Evolutionary conservation across 257 asterid genomes (phyloP).

Genomic region (Solanum raphanifolium): DNA sequence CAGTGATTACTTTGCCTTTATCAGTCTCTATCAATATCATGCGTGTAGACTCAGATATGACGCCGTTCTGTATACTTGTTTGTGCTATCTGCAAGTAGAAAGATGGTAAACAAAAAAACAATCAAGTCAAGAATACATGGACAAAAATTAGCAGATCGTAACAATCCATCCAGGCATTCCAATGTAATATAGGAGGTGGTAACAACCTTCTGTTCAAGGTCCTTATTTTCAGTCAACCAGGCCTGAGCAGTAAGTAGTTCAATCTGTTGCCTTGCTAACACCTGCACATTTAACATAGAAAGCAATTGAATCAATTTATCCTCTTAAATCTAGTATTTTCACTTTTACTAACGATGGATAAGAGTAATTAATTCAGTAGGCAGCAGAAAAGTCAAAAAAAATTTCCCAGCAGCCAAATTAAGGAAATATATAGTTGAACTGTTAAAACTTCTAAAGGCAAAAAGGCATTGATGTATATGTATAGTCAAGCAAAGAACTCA

Average conservation of each 20-base stretch:
- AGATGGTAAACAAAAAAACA: not conserved
- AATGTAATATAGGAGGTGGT: not conserved
- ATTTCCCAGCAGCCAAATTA: not conserved
- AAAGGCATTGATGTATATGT: not conserved
- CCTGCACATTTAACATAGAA: constrained; percentile 24
- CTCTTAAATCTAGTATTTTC: not conserved
- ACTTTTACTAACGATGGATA: not conserved
- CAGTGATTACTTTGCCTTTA: constrained; percentile 19
- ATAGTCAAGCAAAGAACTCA: not conserved
- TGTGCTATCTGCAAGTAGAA: constrained; percentile 52
- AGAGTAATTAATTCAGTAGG: not conserved
- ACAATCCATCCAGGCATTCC: not conserved
- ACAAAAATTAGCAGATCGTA: not conserved
- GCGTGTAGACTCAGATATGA: constrained; percentile 63
- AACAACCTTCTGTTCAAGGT: constrained; percentile 65
- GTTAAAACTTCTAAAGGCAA: not conserved
- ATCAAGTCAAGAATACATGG: not conserved
- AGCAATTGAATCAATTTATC: not conserved
- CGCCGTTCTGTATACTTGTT: constrained; percentile 38
- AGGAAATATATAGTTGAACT: not conserved
- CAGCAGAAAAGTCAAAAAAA: not conserved
- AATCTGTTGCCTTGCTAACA: constrained; percentile 61
- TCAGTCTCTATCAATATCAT: constrained; percentile 51
- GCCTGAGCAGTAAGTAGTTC: constrained; percentile 77
- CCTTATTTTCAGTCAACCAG: constrained; percentile 59